Conservation (phyloP, 31 red algal species). For the Asparagopsis taxiformis region DNA sequence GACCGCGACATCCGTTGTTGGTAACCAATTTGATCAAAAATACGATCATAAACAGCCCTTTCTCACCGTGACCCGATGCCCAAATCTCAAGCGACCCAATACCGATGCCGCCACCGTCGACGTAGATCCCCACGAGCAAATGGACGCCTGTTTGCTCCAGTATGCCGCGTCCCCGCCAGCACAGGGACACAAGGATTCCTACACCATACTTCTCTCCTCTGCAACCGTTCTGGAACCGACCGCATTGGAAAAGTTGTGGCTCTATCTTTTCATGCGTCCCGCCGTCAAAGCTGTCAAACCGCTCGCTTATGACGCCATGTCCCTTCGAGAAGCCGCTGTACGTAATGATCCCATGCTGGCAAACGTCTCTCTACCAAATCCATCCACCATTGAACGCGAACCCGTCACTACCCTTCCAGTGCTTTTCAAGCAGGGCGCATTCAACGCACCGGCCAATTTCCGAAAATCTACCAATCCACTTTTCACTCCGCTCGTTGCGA, state of each 20-base stretch:
- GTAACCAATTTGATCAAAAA: slow-evolving; percentile 2
- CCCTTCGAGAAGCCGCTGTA: slow-evolving; percentile 24
- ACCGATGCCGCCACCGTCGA: neutral
- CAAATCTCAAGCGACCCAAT: slow-evolving; percentile 17
- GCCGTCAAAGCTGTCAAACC: slow-evolving; percentile 29
- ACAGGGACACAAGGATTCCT: slow-evolving; percentile 6
- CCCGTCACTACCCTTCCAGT: slow-evolving; percentile 31
- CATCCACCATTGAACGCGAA: neutral
- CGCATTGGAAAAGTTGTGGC: slow-evolving; percentile 45
- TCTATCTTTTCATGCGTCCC: slow-evolving; percentile 44
- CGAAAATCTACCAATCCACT: neutral
- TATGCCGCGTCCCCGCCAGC: slow-evolving; percentile 5
- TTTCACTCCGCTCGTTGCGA: neutral
- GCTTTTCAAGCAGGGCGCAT: slow-evolving; percentile 10
- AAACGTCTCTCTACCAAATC: slow-evolving; percentile 12
- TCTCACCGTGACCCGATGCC: slow-evolving; percentile 1
- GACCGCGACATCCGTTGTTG: slow-evolving; percentile 9
- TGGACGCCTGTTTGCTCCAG: slow-evolving; percentile 31
- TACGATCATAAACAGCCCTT: neutral
- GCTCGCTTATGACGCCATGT: slow-evolving; percentile 18
- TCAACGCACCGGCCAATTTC: neutral
- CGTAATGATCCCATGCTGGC: slow-evolving; percentile 30
- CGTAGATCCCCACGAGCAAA: slow-evolving; percentile 16
- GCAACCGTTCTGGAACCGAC: slow-evolving; percentile 38
- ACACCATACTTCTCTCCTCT: slow-evolving; percentile 14